These are phyloP conservation scores for Camellia granthamiana DNA, from an alignment of 148 eudicot species.

Conservation along the genomic window DNA sequence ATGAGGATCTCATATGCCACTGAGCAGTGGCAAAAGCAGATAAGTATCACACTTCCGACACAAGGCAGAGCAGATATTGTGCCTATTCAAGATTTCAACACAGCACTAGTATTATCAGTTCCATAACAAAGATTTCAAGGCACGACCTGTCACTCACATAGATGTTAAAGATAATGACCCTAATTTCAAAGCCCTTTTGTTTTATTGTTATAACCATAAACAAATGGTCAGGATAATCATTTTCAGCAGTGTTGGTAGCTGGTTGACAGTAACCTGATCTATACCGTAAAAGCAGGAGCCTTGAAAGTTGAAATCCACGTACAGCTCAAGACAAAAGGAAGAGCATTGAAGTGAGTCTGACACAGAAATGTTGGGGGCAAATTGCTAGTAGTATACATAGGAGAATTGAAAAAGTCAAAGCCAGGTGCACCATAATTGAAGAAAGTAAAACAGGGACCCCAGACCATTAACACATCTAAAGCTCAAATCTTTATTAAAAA, in stretches of 20 bases:
- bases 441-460: not conserved
- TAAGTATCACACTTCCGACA: not conserved
- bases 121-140: no score
- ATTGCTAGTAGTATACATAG: not conserved
- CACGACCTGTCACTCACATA: no score
- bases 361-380: not conserved
- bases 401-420: not conserved
- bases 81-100: not conserved
- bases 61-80: not conserved
- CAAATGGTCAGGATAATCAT: not conserved
- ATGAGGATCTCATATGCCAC: not conserved
- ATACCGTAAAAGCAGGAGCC: constrained; percentile 1
- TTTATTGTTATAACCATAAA: not conserved
- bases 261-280: not conserved
- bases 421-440: not conserved
- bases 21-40: not conserved
- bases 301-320: not conserved
- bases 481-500: not conserved
- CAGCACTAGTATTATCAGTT: no score
- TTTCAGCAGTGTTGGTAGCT: not conserved
- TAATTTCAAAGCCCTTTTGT: no score
- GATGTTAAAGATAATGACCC: no score
- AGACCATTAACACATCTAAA: not conserved
- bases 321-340: not conserved
- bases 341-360: not conserved